Evolutionary conservation across 495 filamentous ascomycete species (phyloP).

Genomic region (Tuber borchii): DNA sequence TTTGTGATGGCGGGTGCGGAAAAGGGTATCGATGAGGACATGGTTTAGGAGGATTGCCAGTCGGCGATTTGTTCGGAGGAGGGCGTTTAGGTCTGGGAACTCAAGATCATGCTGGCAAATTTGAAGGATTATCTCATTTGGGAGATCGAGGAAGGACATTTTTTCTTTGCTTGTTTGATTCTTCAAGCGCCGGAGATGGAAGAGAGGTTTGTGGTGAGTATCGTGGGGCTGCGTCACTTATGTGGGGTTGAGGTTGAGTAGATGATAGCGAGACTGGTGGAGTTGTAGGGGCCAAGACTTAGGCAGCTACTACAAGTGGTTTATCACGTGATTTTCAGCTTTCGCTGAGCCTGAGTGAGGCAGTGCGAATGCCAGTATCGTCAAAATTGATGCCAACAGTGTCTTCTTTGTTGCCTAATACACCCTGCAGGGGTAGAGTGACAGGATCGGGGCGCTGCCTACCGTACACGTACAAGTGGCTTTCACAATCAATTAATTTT

Average conservation of each 20-base stretch:
- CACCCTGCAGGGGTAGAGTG: neutral
- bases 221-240: neutral
- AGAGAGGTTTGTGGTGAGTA: neutral
- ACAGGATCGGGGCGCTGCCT: neutral
- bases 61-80: slow-evolving; percentile 4
- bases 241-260: neutral
- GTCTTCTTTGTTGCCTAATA: neutral
- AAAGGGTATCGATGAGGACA: neutral
- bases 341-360: neutral
- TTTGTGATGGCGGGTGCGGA: slow-evolving; percentile 1
- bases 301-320: neutral
- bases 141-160: slow-evolving; percentile 5
- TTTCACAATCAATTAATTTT: neutral
- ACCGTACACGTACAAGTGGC: neutral
- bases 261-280: neutral
- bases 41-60: neutral
- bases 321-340: neutral
- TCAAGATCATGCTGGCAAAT: neutral
- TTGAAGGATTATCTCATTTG: slow-evolving; percentile 4
- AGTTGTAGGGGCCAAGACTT: neutral
- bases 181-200: neutral
- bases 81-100: slow-evolving; percentile 3
- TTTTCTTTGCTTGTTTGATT: neutral
- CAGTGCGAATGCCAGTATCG: neutral
- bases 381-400: neutral